Evolutionary conservation across 139 green algal species (phyloP).

Genomic region (Picochlorum sp.): DNA sequence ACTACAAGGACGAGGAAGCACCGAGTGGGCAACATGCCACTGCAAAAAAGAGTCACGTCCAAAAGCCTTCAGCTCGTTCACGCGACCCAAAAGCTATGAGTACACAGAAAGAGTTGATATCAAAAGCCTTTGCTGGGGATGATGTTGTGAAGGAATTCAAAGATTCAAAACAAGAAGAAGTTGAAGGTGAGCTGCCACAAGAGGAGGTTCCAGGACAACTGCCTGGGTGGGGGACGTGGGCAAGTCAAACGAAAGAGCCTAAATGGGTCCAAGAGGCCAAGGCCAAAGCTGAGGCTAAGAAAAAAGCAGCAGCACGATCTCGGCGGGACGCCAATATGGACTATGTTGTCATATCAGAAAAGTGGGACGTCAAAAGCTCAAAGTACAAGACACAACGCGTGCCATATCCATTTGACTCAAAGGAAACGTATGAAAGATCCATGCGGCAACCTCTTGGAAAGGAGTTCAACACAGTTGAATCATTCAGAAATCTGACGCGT

Average conservation of each 20-base stretch:
- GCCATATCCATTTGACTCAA: conserved; percentile 66
- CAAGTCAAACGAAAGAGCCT: conserved; percentile 58
- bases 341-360: conserved; percentile 82
- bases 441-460: conserved; percentile 74
- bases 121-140: conserved; percentile 75
- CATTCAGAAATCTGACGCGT: conserved; percentile 69
- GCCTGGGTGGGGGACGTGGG: conserved; percentile 89
- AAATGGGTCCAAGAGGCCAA: conserved; percentile 57
- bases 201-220: conserved; percentile 49
- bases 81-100: conserved; percentile 4
- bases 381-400: conserved; percentile 58
- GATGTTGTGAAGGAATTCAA: conserved; percentile 89
- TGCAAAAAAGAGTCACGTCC: conserved; percentile 5
- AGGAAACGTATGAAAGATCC: conserved; percentile 54
- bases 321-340: conserved; percentile 70
- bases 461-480: conserved; percentile 80
- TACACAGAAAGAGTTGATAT: conserved; percentile 47
- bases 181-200: conserved; percentile 73
- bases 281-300: conserved; percentile 52
- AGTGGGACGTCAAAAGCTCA: conserved; percentile 65
- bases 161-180: conserved; percentile 66
- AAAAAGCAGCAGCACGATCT: conserved; percentile 37
- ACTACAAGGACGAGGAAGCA: conserved; percentile 43
- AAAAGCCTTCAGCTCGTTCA: background rate
- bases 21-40: background rate